Evolutionary conservation across 441 rosid species (phyloP).

Genomic region (Populus hybrid): DNA sequence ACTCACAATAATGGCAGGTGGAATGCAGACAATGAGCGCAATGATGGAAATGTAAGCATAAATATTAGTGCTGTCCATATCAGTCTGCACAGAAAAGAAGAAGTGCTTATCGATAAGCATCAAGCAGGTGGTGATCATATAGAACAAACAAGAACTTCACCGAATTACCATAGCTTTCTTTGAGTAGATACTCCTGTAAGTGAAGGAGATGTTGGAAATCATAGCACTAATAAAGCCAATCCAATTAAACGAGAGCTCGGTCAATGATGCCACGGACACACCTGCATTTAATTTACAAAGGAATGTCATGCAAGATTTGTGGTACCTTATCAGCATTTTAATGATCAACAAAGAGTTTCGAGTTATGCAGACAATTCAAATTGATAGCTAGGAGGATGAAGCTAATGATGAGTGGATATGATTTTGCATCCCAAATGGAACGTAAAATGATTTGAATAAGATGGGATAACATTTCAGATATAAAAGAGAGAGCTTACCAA

Average conservation of each 20-base stretch:
- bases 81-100: slow-evolving; percentile 54
- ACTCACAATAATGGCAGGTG: slow-evolving; percentile 86
- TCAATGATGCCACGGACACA: slow-evolving; percentile 89
- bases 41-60: slow-evolving; percentile 94
- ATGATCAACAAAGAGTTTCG: background rate
- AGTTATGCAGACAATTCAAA: background rate
- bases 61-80: slow-evolving; percentile 91
- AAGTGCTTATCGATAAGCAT: background rate
- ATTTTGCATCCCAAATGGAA: background rate
- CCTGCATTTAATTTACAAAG: slow-evolving; percentile 35
- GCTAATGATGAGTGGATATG: background rate
- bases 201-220: slow-evolving; percentile 93
- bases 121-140: background rate
- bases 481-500: slow-evolving; percentile 44
- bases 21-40: slow-evolving; percentile 80
- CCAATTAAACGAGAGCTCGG: slow-evolving; percentile 95
- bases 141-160: slow-evolving; percentile 6
- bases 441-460: background rate
- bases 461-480: background rate
- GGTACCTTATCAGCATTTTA: background rate
- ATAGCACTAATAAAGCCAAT: slow-evolving; percentile 88
- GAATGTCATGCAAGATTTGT: background rate
- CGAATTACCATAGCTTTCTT: slow-evolving; percentile 90
- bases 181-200: slow-evolving; percentile 89
- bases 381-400: background rate